These are phyloP conservation scores for Debaryomyces udenii DNA, from an alignment of 1,139 yeast genomes.

Conservation along the genomic window DNA sequence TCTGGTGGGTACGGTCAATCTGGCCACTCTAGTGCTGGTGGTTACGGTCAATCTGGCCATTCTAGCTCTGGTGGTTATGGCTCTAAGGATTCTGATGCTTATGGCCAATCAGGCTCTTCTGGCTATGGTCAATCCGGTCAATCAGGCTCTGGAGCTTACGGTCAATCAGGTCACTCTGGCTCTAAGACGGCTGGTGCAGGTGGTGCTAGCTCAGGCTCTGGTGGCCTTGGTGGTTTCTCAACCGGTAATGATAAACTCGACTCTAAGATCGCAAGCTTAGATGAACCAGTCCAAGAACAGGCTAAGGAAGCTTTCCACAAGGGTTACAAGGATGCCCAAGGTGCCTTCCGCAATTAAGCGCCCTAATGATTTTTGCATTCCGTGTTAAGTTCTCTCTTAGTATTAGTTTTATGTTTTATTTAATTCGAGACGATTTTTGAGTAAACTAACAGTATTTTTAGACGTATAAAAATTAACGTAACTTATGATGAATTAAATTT, in stretches of 20 bases:
- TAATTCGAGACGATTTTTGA: background rate
- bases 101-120: constrained; percentile 8
- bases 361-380: constrained; percentile 3
- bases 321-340: constrained; percentile 41
- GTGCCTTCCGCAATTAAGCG: constrained; percentile 20
- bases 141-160: constrained; percentile 3
- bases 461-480: background rate
- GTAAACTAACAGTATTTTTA: background rate
- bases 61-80: constrained; percentile 8
- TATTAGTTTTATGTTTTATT: constrained; percentile 7
- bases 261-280: constrained; percentile 35
- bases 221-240: constrained; percentile 24
- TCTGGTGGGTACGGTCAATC: constrained; percentile 4
- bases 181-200: constrained; percentile 1
- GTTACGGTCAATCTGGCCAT: background rate
- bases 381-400: constrained; percentile 6
- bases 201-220: constrained; percentile 11
- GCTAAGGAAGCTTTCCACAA: constrained; percentile 42
- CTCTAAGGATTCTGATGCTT: constrained; percentile 1
- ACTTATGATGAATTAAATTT: no score
- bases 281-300: constrained; percentile 36
- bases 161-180: constrained; percentile 1
- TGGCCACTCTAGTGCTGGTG: constrained; percentile 10
- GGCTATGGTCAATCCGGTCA: constrained; percentile 10
- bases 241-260: constrained; percentile 42